phyloP scores from a whole-genome alignment of 1,139 yeast species.

The Eremothecium sinecaudum region DNA sequence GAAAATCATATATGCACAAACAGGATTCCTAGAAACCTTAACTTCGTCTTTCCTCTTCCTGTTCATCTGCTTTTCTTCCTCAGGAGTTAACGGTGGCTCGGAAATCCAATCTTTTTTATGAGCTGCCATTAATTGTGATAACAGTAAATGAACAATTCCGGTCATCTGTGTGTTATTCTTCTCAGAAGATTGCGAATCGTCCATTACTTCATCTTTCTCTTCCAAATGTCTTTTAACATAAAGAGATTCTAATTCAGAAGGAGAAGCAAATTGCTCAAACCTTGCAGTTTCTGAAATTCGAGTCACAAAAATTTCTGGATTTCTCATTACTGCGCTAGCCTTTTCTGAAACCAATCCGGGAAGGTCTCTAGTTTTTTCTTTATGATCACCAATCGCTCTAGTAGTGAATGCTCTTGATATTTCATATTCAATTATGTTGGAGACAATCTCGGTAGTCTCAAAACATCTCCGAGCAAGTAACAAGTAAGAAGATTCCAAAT shows the following conservation, averaged over 20 bases:
- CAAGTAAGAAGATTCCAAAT: slow-evolving; percentile 33
- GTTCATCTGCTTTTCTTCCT: slow-evolving; percentile 20
- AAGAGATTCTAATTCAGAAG: slow-evolving; percentile 23
- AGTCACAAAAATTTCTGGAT: slow-evolving; percentile 47
- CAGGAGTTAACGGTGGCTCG: slow-evolving; percentile 27
- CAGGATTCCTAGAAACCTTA: slow-evolving; percentile 36
- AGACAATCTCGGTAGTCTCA: slow-evolving; percentile 49
- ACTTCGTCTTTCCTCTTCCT: slow-evolving; percentile 30
- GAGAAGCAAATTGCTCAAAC: slow-evolving; percentile 41
- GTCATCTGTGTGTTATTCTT: slow-evolving; percentile 32
- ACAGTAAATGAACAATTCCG: slow-evolving; percentile 53
- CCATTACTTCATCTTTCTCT: slow-evolving; percentile 37
- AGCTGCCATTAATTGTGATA: slow-evolving; percentile 55
- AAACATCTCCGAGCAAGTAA: slow-evolving; percentile 58
- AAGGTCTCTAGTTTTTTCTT: slow-evolving; percentile 39
- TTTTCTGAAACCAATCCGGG: slow-evolving; percentile 46
- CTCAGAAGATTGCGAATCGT: slow-evolving; percentile 14
- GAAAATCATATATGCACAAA: slow-evolving; percentile 59
- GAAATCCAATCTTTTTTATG: slow-evolving; percentile 44
- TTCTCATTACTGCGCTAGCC: slow-evolving; percentile 48
- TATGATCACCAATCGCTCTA: slow-evolving; percentile 26
- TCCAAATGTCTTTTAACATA: slow-evolving; percentile 22
- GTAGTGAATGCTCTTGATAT: slow-evolving; percentile 35
- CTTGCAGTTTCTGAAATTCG: slow-evolving; percentile 42
- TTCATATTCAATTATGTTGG: slow-evolving; percentile 42